phyloP scores from a whole-genome alignment of 306 rosid species.

The Prosopis cineraria region DNA sequence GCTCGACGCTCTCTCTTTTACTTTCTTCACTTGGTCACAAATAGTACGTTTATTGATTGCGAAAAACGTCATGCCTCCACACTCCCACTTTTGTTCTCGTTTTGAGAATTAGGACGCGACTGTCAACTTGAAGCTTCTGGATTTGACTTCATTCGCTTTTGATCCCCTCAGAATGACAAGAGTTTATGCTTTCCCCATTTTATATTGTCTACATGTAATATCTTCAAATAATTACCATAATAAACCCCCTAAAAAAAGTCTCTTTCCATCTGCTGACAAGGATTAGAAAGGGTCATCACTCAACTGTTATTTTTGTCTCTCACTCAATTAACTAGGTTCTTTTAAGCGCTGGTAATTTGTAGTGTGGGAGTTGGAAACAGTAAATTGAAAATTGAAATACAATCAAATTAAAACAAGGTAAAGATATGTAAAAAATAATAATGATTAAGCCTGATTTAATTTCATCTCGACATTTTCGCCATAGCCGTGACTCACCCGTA shows the following conservation, averaged over 20 bases:
- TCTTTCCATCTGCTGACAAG: neutral
- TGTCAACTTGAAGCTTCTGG: slow-evolving; percentile 32
- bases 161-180: neutral
- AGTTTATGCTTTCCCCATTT: slow-evolving; percentile 10
- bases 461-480: slow-evolving; percentile 5
- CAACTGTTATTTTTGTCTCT: neutral
- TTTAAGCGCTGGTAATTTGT: neutral
- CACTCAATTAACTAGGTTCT: neutral
- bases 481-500: neutral
- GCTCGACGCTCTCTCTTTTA: slow-evolving; percentile 1
- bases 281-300: neutral
- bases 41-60: slow-evolving; percentile 21
- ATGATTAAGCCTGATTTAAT: neutral
- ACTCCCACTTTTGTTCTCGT: neutral
- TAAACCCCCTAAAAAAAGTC: neutral
- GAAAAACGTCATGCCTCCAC: slow-evolving; percentile 1
- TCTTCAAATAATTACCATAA: neutral
- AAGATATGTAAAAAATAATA: neutral
- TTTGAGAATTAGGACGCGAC: slow-evolving; percentile 35
- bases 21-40: slow-evolving; percentile 24
- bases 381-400: neutral
- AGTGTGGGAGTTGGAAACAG: neutral
- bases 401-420: neutral
- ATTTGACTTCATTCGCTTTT: slow-evolving; percentile 28
- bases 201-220: neutral